phyloP scores from a whole-genome alignment of 192 early-diverging fungal species.

The Rhizophagus sp. region DNA sequence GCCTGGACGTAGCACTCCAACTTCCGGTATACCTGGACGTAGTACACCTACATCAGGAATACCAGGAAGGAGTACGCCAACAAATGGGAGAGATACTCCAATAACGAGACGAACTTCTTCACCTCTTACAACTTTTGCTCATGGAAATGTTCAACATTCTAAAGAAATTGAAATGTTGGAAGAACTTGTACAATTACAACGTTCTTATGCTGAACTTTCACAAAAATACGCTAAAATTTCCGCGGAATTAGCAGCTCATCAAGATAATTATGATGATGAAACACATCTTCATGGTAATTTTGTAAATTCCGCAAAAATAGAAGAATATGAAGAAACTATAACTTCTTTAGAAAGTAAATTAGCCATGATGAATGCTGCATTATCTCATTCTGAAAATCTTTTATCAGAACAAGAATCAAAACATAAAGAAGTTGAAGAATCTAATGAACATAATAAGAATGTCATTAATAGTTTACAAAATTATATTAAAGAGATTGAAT shows the following conservation, averaged over 20 bases:
- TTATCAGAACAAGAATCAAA: conserved; percentile 58
- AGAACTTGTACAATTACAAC: conserved; percentile 43
- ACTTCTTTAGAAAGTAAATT: conserved; percentile 61
- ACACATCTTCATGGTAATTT: conserved; percentile 33
- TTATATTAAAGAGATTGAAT: neutral
- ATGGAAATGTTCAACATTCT: conserved; percentile 34
- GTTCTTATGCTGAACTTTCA: conserved; percentile 10
- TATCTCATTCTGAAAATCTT: conserved; percentile 57
- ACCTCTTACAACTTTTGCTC: conserved; percentile 22
- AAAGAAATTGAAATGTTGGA: conserved; percentile 41
- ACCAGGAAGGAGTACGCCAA: conserved; percentile 36
- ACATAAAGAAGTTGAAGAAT: conserved; percentile 33
- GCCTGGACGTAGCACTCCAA: neutral
- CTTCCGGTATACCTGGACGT: conserved; percentile 12
- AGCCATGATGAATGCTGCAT: conserved; percentile 51
- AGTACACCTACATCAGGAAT: conserved; percentile 29
- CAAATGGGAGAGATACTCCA: conserved; percentile 33
- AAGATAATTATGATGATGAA: neutral
- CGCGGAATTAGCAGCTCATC: conserved; percentile 1
- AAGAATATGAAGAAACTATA: conserved; percentile 68
- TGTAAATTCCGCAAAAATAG: conserved; percentile 60
- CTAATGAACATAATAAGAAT: conserved; percentile 2
- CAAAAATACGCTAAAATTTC: conserved; percentile 5
- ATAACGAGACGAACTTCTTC: conserved; percentile 1
- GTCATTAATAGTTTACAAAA: neutral